phyloP scores from a whole-genome alignment of 1,284 basidiomycete genomes.

The Malassezia dermatis region DNA sequence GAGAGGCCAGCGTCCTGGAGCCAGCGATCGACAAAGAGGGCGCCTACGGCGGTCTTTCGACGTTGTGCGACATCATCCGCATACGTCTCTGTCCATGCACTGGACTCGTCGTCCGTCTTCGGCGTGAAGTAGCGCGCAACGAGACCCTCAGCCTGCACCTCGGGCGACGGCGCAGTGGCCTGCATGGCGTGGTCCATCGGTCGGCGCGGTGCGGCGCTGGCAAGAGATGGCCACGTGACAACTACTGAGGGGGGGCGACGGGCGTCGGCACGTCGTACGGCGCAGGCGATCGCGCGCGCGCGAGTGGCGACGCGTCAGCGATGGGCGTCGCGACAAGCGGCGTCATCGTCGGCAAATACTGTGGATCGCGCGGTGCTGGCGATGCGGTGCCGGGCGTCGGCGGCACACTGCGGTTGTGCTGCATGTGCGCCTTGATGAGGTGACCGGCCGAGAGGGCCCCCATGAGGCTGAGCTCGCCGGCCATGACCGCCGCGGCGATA shows the following conservation, averaged over 20 bases:
- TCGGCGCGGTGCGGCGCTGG: not conserved
- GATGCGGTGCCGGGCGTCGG: conserved; percentile 40
- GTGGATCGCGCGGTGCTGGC: conserved; percentile 15
- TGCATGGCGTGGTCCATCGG: not conserved
- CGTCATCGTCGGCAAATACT: conserved; percentile 16
- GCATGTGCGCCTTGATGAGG: conserved; percentile 47
- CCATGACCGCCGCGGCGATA: conserved; percentile 46
- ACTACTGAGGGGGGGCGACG: not conserved
- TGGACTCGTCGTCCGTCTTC: not conserved
- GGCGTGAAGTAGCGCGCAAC: conserved; percentile 5
- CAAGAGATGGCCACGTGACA: not conserved
- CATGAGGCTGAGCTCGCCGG: conserved; percentile 46
- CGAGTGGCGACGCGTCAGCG: not conserved
- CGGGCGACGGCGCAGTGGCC: conserved; percentile 8
- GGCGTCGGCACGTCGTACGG: not conserved
- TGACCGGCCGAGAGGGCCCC: conserved; percentile 43
- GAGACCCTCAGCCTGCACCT: conserved; percentile 14
- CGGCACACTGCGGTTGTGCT: conserved; percentile 45
- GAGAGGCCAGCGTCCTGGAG: conserved; percentile 5
- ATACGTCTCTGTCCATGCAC: conserved; percentile 5
- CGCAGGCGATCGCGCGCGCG: not conserved
- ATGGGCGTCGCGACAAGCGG: conserved; percentile 17
- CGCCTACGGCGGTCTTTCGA: not conserved
- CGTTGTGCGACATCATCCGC: conserved; percentile 7
- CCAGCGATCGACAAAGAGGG: conserved; percentile 11